A percentile compares a stretch with the other conserved stretches of the same genome.
phyloP scores from a whole-genome alignment of 2,329 filamentous ascomycete species.

The Botrytis sinoallii region DNA sequence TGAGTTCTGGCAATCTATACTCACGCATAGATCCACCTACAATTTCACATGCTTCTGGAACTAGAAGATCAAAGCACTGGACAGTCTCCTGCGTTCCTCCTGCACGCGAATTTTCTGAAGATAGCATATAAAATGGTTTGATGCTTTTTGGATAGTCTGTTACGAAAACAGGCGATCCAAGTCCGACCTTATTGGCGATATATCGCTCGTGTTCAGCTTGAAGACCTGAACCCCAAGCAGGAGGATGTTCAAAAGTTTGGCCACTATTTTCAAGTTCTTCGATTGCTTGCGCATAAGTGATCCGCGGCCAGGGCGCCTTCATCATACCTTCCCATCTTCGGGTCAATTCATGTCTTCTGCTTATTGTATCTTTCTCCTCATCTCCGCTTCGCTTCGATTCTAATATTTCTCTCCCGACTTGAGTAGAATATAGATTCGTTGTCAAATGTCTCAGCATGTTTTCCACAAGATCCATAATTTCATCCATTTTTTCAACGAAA shows the following conservation, averaged over 20 bases:
- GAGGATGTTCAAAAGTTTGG: constrained; percentile 62
- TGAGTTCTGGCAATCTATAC: constrained; percentile 56
- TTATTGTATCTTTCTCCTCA: constrained; percentile 4
- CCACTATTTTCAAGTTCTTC: constrained; percentile 59
- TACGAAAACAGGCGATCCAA: constrained; percentile 71
- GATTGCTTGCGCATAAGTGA: constrained; percentile 81
- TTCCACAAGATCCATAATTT: constrained; percentile 78
- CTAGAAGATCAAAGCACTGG: constrained; percentile 69
- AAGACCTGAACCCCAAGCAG: constrained; percentile 70
- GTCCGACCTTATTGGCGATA: constrained; percentile 63
- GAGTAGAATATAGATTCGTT: constrained; percentile 44
- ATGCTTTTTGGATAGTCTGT: constrained; percentile 85
- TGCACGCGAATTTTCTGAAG: constrained; percentile 40
- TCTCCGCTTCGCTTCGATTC: constrained; percentile 20
- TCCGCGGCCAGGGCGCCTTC: constrained; percentile 64
- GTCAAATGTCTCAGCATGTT: constrained; percentile 63
- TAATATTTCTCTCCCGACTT: constrained; percentile 52
- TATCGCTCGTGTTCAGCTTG: constrained; percentile 92
- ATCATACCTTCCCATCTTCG: constrained; percentile 71
- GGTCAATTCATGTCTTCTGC: constrained; percentile 47
- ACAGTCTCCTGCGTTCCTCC: constrained; percentile 46
- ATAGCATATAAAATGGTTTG: constrained; percentile 90
- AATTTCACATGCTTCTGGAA: constrained; percentile 66
- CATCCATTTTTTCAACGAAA: constrained; percentile 67
- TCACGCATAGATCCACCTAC: constrained; percentile 70